Base-by-base conservation (phyloP, 148 eudicot genomes). In the Linanthus parryae region DNA sequence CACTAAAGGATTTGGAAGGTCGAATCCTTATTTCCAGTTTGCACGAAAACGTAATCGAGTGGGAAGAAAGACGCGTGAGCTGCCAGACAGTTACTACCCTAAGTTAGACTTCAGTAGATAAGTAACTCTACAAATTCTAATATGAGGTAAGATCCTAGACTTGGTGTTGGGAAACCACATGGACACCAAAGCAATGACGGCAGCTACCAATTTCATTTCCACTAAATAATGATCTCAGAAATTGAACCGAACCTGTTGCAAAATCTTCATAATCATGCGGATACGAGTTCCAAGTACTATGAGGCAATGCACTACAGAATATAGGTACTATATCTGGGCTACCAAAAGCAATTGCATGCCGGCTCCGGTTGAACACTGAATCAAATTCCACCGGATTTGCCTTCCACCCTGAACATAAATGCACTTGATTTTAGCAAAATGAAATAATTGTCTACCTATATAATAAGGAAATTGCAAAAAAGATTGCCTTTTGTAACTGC, bases 341-440 rank as follows among this genome's bases (percentile, higher is more conserved):
- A 40, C 99, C 99, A 68, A 68, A 92, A 15, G 96, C 76, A 72
- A 92, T 68, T 15, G 75, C 84, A 67, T 92, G 99, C 39, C 69
- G 73, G 49, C 99, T 92, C 60, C 78, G 74, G 53, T 92, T 92
- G 63, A 92, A 87, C 23, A 92, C 96, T 17, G 96, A 87, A 72
- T 92, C 99, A 76, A 87, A 92, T 71, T 87, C 99, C 59, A 92
- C 99, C 17, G 99, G 99, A 61, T 92, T 92, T 64, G 96, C 99
- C 61, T 92, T 87, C 99, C 99, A 92, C 37, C 99, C 97, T 91
- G 65, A 61, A 71, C 46, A 20, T 20, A 22, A 39, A 21, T 29
- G 54, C 28, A 26, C 49, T n/a, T 10, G 40, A 7, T 15, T 30
- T 6, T 5, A 36, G 54, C 28, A 44, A 25, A 27, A n/a, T 15